Evolutionary conservation across 2,329 filamentous ascomycete genomes (phyloP).

Genomic region (Colletotrichum sp.): DNA sequence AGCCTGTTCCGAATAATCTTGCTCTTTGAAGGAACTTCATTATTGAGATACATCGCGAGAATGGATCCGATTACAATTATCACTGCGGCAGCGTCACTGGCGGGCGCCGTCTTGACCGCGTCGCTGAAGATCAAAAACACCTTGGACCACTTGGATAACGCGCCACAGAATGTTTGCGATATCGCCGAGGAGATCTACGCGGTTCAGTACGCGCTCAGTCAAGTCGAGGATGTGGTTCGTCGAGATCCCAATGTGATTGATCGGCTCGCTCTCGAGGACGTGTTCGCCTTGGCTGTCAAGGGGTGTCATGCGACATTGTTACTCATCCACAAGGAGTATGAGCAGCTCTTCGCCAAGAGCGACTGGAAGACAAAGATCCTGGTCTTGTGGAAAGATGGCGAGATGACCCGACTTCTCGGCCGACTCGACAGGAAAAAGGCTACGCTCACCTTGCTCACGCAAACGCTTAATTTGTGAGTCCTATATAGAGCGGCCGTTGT

Average conservation of each 20-base stretch:
- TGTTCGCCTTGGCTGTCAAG: constrained; percentile 12
- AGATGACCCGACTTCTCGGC: constrained; percentile 5
- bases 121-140: constrained; percentile 15
- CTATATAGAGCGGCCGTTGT: neutral
- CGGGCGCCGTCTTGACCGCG: constrained; percentile 7
- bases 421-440: constrained; percentile 16
- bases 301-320: constrained; percentile 16
- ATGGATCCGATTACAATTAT: constrained; percentile 33
- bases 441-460: constrained; percentile 10
- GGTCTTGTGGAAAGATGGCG: constrained; percentile 14
- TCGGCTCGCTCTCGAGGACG: constrained; percentile 7
- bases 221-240: constrained; percentile 12
- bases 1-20: neutral
- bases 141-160: constrained; percentile 3
- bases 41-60: neutral
- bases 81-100: constrained; percentile 14
- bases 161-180: constrained; percentile 7
- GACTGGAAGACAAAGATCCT: constrained; percentile 7
- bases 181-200: constrained; percentile 16
- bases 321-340: constrained; percentile 11
- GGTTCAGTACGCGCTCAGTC: constrained; percentile 8
- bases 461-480: constrained; percentile 11
- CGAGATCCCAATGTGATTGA: constrained; percentile 7
- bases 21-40: neutral
- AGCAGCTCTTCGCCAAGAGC: neutral